Percentiles rank a stretch among this genome's conserved stretches.
These are phyloP conservation scores for Boechera stricta DNA, from an alignment of 345 rosid species.

Conservation along the genomic window DNA sequence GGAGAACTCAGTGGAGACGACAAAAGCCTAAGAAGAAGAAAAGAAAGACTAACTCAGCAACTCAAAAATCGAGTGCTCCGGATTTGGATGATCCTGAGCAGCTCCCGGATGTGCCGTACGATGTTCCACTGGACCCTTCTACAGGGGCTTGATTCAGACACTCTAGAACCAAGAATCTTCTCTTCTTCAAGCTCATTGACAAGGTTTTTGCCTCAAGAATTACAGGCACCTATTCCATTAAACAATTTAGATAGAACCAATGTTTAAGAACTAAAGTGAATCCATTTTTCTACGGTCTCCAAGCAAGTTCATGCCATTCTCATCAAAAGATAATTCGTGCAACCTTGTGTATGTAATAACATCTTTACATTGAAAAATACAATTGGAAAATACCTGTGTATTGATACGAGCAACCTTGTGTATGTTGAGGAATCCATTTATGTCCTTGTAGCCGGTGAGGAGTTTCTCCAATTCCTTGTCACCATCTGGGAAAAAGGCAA, in stretches of 20 bases:
- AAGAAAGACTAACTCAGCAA: constrained; percentile 27
- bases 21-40: constrained; percentile 6
- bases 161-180: constrained; percentile 78
- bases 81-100: constrained; percentile 68
- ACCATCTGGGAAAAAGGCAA: constrained; percentile 55
- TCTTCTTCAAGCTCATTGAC: constrained; percentile 82
- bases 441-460: constrained; percentile 90
- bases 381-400: constrained; percentile 66
- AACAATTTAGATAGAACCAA: too few species aligned
- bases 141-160: constrained; percentile 95
- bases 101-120: constrained; percentile 73
- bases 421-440: constrained; percentile 83
- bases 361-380: neutral
- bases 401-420: constrained; percentile 84
- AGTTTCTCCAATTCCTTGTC: constrained; percentile 84
- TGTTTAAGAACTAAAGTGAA: constrained; percentile 1
- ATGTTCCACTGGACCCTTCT: constrained; percentile 86
- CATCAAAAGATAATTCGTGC: constrained; percentile 2
- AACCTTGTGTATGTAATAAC: neutral
- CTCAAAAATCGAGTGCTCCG: constrained; percentile 73
- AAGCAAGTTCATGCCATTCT: constrained; percentile 13
- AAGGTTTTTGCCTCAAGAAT: constrained; percentile 85
- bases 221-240: constrained; percentile 66
- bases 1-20: neutral
- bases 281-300: neutral